Evolutionary conservation across 179 eudicot genomes (phyloP).

Genomic region (Beta macrorhiza): DNA sequence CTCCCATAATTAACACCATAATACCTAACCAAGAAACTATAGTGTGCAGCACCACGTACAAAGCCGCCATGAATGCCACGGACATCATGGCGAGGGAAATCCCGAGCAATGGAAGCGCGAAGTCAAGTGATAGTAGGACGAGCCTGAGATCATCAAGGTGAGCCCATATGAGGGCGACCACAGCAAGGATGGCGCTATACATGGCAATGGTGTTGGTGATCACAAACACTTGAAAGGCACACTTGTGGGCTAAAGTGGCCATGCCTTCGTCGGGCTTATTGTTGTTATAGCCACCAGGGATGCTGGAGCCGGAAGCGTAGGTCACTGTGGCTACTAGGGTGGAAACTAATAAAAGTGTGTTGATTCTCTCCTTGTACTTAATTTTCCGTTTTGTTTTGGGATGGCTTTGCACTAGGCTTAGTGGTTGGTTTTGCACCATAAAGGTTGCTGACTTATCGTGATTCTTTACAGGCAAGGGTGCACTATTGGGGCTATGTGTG

Average conservation of each 20-base stretch:
- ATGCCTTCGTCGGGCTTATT: conserved; percentile 23
- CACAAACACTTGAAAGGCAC: conserved; percentile 30
- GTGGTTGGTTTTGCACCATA: not conserved
- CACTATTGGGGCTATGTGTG: no score
- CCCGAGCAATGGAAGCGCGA: conserved; percentile 39
- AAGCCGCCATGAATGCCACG: conserved; percentile 36
- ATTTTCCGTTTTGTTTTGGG: not conserved
- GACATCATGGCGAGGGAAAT: conserved; percentile 32
- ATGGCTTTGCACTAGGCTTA: not conserved
- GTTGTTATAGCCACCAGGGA: conserved; percentile 42
- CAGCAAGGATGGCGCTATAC: conserved; percentile 27
- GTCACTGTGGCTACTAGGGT: conserved; percentile 40
- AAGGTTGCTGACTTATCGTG: not conserved
- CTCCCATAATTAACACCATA: conserved; percentile 28
- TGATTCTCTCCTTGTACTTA: conserved; percentile 35
- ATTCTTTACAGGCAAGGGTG: not conserved
- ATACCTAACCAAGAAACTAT: conserved; percentile 22
- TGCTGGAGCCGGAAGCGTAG: conserved; percentile 38
- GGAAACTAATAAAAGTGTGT: conserved; percentile 35
- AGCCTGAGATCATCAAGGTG: conserved; percentile 36
- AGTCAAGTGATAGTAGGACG: conserved; percentile 20
- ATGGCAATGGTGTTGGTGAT: conserved; percentile 33
- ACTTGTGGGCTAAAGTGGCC: conserved; percentile 27
- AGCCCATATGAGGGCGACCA: conserved; percentile 39
- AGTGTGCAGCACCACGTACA: conserved; percentile 29